Conservation (phyloP, 441 rosid species). For the Jatropha podagrica region DNA sequence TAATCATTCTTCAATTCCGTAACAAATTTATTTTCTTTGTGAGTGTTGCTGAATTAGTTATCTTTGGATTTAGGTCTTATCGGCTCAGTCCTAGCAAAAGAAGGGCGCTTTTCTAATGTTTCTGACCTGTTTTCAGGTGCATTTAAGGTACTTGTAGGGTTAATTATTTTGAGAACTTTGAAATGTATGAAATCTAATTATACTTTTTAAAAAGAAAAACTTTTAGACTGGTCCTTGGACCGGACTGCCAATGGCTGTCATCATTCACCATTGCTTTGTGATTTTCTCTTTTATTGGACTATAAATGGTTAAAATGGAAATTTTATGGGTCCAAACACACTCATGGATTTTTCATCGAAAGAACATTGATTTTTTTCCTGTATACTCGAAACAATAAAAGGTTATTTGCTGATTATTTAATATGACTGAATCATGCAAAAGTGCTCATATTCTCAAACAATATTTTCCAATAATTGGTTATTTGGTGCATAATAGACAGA, state of each 20-base stretch:
- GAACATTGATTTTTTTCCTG: neutral
- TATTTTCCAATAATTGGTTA: neutral
- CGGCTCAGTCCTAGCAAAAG: conserved; percentile 87
- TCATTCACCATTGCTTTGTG: neutral
- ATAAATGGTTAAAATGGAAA: neutral
- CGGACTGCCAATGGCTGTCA: neutral
- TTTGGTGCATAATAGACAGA: neutral
- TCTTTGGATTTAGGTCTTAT: conserved; percentile 49
- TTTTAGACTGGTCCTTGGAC: neutral
- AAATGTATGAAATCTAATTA: neutral
- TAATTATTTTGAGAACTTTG: conserved; percentile 8
- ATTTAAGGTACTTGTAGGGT: conserved; percentile 53
- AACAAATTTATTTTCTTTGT: neutral
- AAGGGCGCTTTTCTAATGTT: conserved; percentile 51
- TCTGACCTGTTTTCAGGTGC: conserved; percentile 67
- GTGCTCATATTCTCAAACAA: neutral
- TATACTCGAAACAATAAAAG: neutral
- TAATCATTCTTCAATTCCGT: neutral
- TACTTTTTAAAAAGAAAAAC: neutral
- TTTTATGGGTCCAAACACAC: neutral
- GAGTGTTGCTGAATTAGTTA: neutral
- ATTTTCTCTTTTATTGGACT: neutral
- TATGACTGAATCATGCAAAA: neutral
- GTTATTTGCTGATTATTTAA: neutral
- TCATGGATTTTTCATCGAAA: neutral